Evolutionary conservation across 2,329 filamentous ascomycete species (phyloP).

Genomic region (Fusarium sp.): DNA sequence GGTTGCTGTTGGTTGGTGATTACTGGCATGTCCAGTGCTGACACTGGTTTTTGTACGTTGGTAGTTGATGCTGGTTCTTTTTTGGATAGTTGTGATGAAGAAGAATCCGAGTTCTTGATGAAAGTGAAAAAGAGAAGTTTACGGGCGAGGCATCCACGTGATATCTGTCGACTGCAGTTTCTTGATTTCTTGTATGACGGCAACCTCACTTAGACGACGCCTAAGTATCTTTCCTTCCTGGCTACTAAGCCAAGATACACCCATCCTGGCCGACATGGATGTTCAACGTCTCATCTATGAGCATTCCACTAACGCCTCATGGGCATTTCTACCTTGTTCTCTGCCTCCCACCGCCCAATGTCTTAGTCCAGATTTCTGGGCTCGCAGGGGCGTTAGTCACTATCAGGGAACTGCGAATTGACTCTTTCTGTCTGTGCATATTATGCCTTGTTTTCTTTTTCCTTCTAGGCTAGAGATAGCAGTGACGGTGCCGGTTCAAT

Average conservation of each 20-base stretch:
- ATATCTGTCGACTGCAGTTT: conserved; percentile 2
- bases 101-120: neutral
- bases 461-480: neutral
- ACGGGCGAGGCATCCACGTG: conserved; percentile 13
- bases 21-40: neutral
- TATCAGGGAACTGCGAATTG: neutral
- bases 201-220: conserved; percentile 16
- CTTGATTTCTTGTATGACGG: conserved; percentile 6
- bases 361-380: conserved; percentile 16
- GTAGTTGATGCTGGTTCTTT: neutral
- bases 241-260: neutral
- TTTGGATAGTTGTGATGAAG: neutral
- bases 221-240: neutral
- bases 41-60: neutral
- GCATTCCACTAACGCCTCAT: conserved; percentile 17
- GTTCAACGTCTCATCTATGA: conserved; percentile 7
- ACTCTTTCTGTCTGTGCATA: neutral
- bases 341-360: conserved; percentile 7
- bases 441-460: conserved; percentile 4
- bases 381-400: conserved; percentile 5
- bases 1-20: conserved; percentile 18
- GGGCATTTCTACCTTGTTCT: conserved; percentile 3
- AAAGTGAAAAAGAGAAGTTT: conserved; percentile 1
- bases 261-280: neutral
- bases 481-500: neutral